Percentiles rank a stretch among this genome's conserved stretches.
phyloP scores from a whole-genome alignment of 2,329 filamentous ascomycete genomes.

The Neofusicoccum parvum region DNA sequence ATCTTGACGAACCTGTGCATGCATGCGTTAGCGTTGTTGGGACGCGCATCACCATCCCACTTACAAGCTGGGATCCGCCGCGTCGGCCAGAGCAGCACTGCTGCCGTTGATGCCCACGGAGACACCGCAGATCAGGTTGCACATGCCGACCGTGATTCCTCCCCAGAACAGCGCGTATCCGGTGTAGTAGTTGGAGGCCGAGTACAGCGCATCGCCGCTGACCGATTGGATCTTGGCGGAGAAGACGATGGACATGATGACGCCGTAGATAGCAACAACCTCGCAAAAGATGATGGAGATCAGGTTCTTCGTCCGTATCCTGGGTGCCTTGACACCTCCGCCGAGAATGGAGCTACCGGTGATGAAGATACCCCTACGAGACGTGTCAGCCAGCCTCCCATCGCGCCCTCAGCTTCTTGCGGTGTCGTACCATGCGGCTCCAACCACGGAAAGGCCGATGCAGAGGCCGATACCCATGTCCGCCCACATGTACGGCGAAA shows the following conservation, averaged over 20 bases:
- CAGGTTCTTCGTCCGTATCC: slow-evolving; percentile 98
- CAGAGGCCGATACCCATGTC: slow-evolving; percentile 87
- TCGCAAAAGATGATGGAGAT: slow-evolving; percentile 99
- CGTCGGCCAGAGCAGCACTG: slow-evolving; percentile 93
- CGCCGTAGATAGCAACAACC: slow-evolving; percentile 98
- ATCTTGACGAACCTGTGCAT: slow-evolving; percentile 88
- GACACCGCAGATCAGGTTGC: slow-evolving; percentile 94
- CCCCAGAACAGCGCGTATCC: slow-evolving; percentile 96
- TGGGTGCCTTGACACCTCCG: slow-evolving; percentile 91
- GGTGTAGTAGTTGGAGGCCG: slow-evolving; percentile 83
- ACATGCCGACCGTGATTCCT: slow-evolving; percentile 89
- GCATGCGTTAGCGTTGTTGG: slow-evolving; percentile 22
- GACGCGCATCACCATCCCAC: slow-evolving; percentile 41
- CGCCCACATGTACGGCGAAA: slow-evolving; percentile 95
- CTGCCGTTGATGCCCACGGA: slow-evolving; percentile 98
- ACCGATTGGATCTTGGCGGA: slow-evolving; percentile 79
- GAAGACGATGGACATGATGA: slow-evolving; percentile 99
- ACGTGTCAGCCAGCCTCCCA: slow-evolving; percentile 27
- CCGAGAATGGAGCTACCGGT: slow-evolving; percentile 97
- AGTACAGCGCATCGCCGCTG: slow-evolving; percentile 65
- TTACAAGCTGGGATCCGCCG: slow-evolving; percentile 85
- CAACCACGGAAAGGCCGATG: slow-evolving; percentile 93
- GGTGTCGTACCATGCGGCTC: slow-evolving; percentile 83
- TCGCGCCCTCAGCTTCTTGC: no score
- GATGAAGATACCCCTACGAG: slow-evolving; percentile 93